A percentile compares a stretch with the other conserved stretches of the same genome.
Evolutionary conservation across 805 yeast genomes (phyloP).

Genomic region (Yamadazyma paraphyllophila): DNA sequence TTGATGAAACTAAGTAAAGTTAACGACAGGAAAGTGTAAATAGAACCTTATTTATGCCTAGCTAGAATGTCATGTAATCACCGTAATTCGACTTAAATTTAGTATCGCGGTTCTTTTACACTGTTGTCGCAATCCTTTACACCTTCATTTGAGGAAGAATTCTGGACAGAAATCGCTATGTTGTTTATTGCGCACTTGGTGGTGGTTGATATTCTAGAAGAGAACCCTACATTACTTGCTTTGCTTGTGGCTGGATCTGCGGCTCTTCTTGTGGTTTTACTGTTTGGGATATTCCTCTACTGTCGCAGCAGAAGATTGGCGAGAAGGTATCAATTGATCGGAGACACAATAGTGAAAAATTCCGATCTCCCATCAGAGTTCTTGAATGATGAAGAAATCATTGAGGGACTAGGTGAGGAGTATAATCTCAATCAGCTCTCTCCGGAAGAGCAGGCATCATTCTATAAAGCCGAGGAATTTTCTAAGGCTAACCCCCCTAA

Average conservation of each 20-base stretch:
- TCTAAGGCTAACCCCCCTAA: conserved; percentile 30
- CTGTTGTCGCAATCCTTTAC: not conserved
- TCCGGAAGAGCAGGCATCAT: conserved; percentile 41
- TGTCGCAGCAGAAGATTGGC: not conserved
- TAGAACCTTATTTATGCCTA: too few relatives aligned
- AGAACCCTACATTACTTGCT: not conserved
- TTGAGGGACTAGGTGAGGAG: conserved; percentile 33
- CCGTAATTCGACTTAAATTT: not conserved
- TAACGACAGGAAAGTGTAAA: conserved; percentile 9
- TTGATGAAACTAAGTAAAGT: conserved; percentile 38
- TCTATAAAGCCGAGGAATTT: conserved; percentile 36
- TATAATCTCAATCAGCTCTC: conserved; percentile 34
- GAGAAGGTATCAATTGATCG: not conserved
- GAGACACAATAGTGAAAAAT: not conserved
- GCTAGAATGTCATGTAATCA: not conserved
- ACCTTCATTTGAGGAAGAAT: too few relatives aligned
- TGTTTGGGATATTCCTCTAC: not conserved
- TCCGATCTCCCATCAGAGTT: conserved; percentile 33
- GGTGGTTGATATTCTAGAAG: not conserved
- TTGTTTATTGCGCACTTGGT: too few relatives aligned
- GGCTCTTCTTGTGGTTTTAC: not conserved
- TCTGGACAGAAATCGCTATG: too few relatives aligned
- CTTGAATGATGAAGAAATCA: conserved; percentile 39
- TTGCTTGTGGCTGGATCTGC: not conserved
- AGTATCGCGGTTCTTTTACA: not conserved